These are phyloP conservation scores for Fusarium mexicanum DNA, from an alignment of 2,329 filamentous ascomycete species.

Conservation along the genomic window DNA sequence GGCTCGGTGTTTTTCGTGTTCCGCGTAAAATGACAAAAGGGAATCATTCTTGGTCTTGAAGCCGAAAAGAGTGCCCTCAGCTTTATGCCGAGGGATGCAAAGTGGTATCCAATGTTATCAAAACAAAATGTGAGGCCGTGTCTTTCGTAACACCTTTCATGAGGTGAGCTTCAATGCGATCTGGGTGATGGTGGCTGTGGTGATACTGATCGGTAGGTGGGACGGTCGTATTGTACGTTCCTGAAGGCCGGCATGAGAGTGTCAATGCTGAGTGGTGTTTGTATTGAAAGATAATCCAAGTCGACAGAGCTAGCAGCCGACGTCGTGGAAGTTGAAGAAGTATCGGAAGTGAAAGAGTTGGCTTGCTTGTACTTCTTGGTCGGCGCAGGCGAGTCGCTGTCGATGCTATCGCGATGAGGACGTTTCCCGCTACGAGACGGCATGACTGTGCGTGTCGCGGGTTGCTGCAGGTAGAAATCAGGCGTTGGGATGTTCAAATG, in stretches of 20 bases:
- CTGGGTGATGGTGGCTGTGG: constrained; percentile 41
- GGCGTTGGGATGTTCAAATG: constrained; percentile 17
- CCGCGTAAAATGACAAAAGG: constrained; percentile 7
- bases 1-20: constrained; percentile 13
- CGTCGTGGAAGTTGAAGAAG: constrained; percentile 33
- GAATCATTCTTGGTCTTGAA: constrained; percentile 27
- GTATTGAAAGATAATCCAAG: constrained; percentile 16
- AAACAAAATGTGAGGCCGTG: constrained; percentile 19
- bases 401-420: constrained; percentile 32
- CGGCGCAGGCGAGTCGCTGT: constrained; percentile 32
- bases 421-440: constrained; percentile 37
- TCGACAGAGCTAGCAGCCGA: constrained; percentile 27
- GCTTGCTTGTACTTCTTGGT: constrained; percentile 42
- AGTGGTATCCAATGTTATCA: constrained; percentile 29
- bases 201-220: constrained; percentile 36
- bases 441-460: constrained; percentile 26
- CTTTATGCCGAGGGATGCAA: constrained; percentile 20
- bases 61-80: constrained; percentile 17
- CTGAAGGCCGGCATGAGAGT: constrained; percentile 36
- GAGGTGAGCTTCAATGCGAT: constrained; percentile 28
- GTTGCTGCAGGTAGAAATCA: constrained; percentile 16
- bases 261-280: constrained; percentile 29
- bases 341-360: constrained; percentile 38
- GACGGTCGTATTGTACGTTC: constrained; percentile 35
- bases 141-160: background rate